Conservation (phyloP, 192 early-diverging fungal genomes). For the Blastocladiella britannica region DNA sequence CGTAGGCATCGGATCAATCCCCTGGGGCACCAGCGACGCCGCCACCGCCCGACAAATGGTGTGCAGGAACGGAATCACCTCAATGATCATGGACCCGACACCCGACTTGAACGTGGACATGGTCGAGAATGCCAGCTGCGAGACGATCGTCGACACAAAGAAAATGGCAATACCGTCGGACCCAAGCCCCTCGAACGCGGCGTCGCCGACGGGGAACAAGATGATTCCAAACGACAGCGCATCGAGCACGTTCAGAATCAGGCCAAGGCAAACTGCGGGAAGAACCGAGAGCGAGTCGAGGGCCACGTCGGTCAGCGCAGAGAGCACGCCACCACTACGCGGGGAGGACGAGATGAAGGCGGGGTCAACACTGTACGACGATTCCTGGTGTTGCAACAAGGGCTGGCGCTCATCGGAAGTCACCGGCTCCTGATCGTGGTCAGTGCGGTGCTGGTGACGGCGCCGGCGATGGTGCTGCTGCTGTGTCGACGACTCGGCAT, state of each 20-base stretch:
- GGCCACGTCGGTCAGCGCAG: neutral
- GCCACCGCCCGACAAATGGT: neutral
- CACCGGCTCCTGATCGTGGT: neutral
- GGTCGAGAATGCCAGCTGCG: conserved; percentile 44
- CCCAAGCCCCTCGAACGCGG: conserved; percentile 45
- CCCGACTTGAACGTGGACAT: neutral
- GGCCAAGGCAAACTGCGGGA: conserved; percentile 73
- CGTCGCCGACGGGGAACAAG: conserved; percentile 63
- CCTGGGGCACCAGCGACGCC: neutral
- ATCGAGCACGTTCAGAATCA: conserved; percentile 82
- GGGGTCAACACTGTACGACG: neutral
- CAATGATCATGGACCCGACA: conserved; percentile 30
- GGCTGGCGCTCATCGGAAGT: neutral
- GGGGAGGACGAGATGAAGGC: neutral
- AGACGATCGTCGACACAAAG: conserved; percentile 55
- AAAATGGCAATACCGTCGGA: conserved; percentile 90
- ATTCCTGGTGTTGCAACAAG: neutral
- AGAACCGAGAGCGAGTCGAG: conserved; percentile 8
- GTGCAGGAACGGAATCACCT: conserved; percentile 79
- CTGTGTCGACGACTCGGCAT: no score
- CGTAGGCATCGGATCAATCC: conserved; percentile 37
- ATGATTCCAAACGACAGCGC: conserved; percentile 76
- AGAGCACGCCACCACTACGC: neutral
- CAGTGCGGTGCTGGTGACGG: neutral
- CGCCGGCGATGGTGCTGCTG: neutral